These are phyloP conservation scores for Tinospora cordifolia DNA, from an alignment of 164 flowering plant species.

Conservation along the genomic window DNA sequence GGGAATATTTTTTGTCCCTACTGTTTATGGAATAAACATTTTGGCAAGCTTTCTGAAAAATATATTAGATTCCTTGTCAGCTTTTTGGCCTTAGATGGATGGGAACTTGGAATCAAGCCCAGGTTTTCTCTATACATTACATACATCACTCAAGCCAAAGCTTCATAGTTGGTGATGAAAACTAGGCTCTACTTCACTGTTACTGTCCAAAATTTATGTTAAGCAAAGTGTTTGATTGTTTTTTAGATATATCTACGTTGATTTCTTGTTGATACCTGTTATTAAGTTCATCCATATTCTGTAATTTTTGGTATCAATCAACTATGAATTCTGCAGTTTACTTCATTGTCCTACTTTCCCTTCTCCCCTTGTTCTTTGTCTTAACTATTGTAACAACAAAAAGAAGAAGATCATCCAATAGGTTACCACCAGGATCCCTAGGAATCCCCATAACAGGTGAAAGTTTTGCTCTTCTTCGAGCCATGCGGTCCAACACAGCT, in stretches of 20 bases:
- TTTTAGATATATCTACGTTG: not conserved
- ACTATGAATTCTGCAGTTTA: conserved; percentile 13
- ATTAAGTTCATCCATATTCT: conserved; percentile 1
- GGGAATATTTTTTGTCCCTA: not conserved
- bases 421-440: conserved; percentile 34
- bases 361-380: conserved; percentile 17
- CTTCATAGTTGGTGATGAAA: not conserved
- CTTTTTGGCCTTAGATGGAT: too few relatives aligned
- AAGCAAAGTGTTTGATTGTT: too few relatives aligned
- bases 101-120: not conserved
- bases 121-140: not conserved
- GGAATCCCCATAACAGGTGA: conserved; percentile 40
- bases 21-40: not conserved
- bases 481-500: conserved; percentile 30
- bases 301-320: not conserved
- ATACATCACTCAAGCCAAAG: not conserved
- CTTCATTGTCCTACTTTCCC: conserved; percentile 15
- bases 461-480: conserved; percentile 29
- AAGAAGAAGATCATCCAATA: conserved; percentile 11
- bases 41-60: not conserved
- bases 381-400: conserved; percentile 1
- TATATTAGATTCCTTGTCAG: too few relatives aligned
- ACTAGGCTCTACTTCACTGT: too few relatives aligned
- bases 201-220: too few relatives aligned
- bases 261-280: not conserved